phyloP scores from a whole-genome alignment of 2,329 filamentous ascomycete species.

The Aureobasidium melanogenum region DNA sequence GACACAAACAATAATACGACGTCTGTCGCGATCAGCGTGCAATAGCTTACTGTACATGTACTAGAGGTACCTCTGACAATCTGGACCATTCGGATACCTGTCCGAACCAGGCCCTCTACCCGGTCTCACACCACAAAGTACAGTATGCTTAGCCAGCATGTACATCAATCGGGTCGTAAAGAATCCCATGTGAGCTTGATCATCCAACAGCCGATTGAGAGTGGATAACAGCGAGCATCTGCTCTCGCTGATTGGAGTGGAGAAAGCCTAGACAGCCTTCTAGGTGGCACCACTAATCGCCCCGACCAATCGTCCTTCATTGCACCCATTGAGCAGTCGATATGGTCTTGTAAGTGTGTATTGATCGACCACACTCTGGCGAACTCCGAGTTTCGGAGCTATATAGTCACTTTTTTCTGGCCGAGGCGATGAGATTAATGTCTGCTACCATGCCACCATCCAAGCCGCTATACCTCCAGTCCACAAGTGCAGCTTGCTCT shows the following conservation, averaged over 20 bases:
- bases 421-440: neutral
- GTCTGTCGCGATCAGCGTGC: neutral
- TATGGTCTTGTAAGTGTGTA: neutral
- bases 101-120: neutral
- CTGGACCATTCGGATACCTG: neutral
- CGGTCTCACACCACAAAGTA: neutral
- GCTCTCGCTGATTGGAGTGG: neutral
- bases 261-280: neutral
- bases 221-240: neutral
- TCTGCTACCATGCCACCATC: neutral
- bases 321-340: neutral
- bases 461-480: neutral
- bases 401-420: neutral
- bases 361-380: neutral
- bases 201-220: neutral
- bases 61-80: neutral
- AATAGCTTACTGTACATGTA: no score
- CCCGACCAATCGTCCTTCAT: neutral
- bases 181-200: neutral
- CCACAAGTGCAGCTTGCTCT: neutral
- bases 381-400: neutral
- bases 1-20: neutral
- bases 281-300: neutral
- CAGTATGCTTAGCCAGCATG: neutral
- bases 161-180: neutral